Percentiles rank a stretch among this genome's conserved stretches.
Conservation (phyloP, 225 moss, liverwort and hornwort genomes). For the Bryoerythrophyllum caledonicum region DNA sequence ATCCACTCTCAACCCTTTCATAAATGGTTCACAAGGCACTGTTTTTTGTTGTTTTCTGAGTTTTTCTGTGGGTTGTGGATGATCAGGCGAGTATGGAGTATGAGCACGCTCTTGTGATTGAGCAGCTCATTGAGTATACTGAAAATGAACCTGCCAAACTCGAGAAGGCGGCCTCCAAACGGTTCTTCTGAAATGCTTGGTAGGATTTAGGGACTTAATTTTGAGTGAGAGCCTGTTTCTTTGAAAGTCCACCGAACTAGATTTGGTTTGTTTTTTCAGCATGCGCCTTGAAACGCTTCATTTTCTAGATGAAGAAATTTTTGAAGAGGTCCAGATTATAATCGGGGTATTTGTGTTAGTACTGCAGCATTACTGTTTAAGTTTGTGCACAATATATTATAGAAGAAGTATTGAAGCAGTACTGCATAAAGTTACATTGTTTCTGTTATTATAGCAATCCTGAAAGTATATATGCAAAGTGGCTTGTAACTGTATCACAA, state of each 20-base stretch:
- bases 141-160: conserved; percentile 54
- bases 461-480: too few species aligned
- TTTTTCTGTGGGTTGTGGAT: conserved; percentile 12
- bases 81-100: conserved; percentile 63
- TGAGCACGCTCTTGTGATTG: conserved; percentile 86
- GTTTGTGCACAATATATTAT: too few species aligned
- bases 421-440: too few species aligned
- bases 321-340: too few species aligned
- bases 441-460: too few species aligned
- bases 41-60: too few species aligned
- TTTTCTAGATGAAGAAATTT: not conserved
- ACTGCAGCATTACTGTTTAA: too few species aligned
- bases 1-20: not conserved
- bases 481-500: too few species aligned
- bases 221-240: not conserved
- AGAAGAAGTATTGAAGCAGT: too few species aligned
- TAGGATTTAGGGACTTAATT: too few species aligned
- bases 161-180: conserved; percentile 41
- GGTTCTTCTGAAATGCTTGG: conserved; percentile 14
- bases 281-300: not conserved
- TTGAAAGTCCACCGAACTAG: not conserved
- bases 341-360: too few species aligned
- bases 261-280: not conserved
- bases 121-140: conserved; percentile 89
- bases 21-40: too few species aligned